Conservation (phyloP, 2,329 filamentous ascomycete species). For the Ophiostoma quercus region DNA sequence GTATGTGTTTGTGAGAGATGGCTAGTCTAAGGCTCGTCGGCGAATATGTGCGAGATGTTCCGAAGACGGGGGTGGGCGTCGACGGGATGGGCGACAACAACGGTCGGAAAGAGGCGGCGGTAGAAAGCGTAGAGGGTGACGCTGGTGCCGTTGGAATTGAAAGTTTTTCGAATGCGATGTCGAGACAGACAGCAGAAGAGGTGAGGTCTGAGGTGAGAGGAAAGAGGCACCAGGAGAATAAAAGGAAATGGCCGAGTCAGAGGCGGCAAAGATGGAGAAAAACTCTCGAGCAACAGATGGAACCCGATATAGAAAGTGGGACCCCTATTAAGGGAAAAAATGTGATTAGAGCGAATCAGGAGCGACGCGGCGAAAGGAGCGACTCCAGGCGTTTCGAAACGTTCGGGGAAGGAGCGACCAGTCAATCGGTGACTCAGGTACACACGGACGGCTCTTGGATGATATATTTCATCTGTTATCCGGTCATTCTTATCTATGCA, state of each 20-base stretch:
- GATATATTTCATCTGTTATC: neutral
- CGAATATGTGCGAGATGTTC: neutral
- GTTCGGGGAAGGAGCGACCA: conserved; percentile 5
- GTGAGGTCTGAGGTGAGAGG: neutral
- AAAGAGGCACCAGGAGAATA: neutral
- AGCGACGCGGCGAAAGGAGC: conserved; percentile 1
- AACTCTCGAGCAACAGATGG: conserved; percentile 9
- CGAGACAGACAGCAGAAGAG: neutral
- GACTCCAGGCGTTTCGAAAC: conserved; percentile 7
- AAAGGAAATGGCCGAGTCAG: conserved; percentile 1
- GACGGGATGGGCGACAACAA: neutral
- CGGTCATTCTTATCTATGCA: too few species aligned
- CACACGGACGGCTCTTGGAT: neutral
- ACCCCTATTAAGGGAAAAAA: neutral
- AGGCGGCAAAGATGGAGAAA: conserved; percentile 16
- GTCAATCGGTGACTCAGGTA: conserved; percentile 1
- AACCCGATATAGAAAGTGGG: conserved; percentile 8
- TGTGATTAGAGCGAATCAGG: conserved; percentile 7
- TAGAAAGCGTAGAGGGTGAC: neutral
- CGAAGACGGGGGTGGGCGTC: conserved; percentile 1
- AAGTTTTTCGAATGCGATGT: neutral
- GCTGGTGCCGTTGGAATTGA: neutral
- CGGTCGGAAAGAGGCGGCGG: neutral
- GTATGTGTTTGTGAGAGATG: too few species aligned
- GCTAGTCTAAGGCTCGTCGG: neutral